These are phyloP conservation scores for Fraxinus baroniana DNA, from an alignment of 305 asterid genomes.

Conservation along the genomic window DNA sequence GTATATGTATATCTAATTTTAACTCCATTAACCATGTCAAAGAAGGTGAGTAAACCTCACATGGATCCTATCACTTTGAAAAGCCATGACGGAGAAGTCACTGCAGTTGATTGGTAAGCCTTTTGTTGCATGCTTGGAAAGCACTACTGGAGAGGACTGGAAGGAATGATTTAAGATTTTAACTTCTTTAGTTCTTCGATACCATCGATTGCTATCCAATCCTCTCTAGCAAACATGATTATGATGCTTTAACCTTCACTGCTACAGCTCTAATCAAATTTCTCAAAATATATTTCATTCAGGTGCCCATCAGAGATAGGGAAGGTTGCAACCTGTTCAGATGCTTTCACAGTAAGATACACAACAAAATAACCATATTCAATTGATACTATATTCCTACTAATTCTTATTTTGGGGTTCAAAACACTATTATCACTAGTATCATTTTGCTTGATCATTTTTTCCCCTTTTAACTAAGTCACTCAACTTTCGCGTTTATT, in stretches of 20 bases:
- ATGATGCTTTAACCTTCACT: not conserved
- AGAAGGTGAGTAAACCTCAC: slow-evolving; percentile 72
- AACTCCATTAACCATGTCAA: slow-evolving; percentile 14
- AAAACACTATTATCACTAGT: not conserved
- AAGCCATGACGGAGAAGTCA: slow-evolving; percentile 90
- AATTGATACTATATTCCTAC: not conserved
- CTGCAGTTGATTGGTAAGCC: slow-evolving; percentile 82
- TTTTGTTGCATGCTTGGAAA: not conserved
- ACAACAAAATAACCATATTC: not conserved
- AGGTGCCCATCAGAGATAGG: slow-evolving; percentile 88
- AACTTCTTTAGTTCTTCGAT: not conserved
- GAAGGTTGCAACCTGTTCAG: slow-evolving; percentile 84
- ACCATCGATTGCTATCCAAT: not conserved
- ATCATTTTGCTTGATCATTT: slow-evolving; percentile 26
- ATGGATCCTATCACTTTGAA: slow-evolving; percentile 55
- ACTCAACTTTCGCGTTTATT: not conserved
- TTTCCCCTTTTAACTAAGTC: not conserved
- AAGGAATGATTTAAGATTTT: not conserved
- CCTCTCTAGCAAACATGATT: not conserved
- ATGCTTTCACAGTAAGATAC: slow-evolving; percentile 76
- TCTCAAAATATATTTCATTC: slow-evolving; percentile 21
- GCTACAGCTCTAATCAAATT: slow-evolving; percentile 12
- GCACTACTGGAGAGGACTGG: not conserved
- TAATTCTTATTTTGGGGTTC: not conserved
- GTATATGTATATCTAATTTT: not conserved